Conservation (phyloP, 2,329 filamentous ascomycete species). For the Aspergillus sp. region DNA sequence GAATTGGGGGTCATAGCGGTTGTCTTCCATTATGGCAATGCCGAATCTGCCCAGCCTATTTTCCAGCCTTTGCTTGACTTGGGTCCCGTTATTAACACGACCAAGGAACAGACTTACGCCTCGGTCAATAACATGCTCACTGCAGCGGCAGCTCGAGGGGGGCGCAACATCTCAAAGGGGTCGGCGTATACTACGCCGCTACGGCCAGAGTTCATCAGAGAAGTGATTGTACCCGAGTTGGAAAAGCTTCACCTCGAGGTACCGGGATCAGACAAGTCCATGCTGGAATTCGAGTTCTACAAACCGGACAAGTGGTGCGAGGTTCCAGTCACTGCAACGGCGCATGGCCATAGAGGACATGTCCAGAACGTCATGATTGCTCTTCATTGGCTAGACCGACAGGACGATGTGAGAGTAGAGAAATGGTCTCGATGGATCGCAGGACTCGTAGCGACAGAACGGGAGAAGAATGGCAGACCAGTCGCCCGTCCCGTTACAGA, state of each 20-base stretch:
- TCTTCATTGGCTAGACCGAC: conserved; percentile 8
- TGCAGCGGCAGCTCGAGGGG: neutral
- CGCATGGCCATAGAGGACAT: conserved; percentile 13
- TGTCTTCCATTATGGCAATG: conserved; percentile 15
- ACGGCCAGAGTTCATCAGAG: neutral
- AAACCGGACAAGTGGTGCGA: conserved; percentile 8
- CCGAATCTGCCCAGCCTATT: neutral
- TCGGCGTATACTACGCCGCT: conserved; percentile 8
- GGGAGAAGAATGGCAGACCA: conserved; percentile 26
- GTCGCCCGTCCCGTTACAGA: conserved; percentile 48
- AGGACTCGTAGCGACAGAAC: neutral
- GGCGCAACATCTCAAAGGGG: conserved; percentile 5
- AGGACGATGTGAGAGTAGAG: conserved; percentile 20
- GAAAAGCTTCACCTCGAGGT: neutral
- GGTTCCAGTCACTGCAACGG: conserved; percentile 10
- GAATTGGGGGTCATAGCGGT: conserved; percentile 1
- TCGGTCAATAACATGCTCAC: conserved; percentile 11
- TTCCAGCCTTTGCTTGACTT: conserved; percentile 10
- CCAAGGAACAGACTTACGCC: conserved; percentile 9
- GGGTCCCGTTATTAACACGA: neutral
- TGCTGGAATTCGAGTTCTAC: conserved; percentile 15
- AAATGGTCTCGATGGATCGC: neutral
- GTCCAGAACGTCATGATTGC: conserved; percentile 13
- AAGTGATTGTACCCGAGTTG: neutral
- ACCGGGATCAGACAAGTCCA: conserved; percentile 1